A percentile compares a stretch with the other conserved stretches of the same genome.
Conservation (phyloP, 2,329 filamentous ascomycete species). For the Talaromyces sp. region DNA sequence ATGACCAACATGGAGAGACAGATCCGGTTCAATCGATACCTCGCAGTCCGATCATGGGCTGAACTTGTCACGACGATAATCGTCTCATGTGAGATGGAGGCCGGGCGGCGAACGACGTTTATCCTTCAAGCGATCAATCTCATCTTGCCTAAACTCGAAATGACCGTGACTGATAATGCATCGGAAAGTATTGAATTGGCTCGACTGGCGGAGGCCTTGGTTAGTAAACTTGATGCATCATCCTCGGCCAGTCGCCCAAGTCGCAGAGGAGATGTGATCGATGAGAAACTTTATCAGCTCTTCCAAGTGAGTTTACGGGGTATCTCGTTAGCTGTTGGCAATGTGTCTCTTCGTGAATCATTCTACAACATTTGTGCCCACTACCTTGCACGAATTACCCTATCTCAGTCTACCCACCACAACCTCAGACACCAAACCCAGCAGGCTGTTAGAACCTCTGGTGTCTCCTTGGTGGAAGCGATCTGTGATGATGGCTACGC, state of each 20-base stretch:
- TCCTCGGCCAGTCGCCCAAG: constrained; percentile 37
- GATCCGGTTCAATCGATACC: constrained; percentile 48
- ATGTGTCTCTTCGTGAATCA: constrained; percentile 68
- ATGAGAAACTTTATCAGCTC: constrained; percentile 84
- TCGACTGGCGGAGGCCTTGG: constrained; percentile 66
- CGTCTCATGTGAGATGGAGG: constrained; percentile 74
- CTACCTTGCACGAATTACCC: constrained; percentile 66
- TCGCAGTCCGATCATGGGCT: constrained; percentile 76
- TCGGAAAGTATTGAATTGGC: constrained; percentile 71
- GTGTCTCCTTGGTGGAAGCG: constrained; percentile 76
- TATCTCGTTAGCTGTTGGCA: constrained; percentile 68
- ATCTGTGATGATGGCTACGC: constrained; percentile 91
- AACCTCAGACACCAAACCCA: constrained; percentile 49
- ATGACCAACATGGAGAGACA: constrained; percentile 37
- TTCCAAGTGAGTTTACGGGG: constrained; percentile 83
- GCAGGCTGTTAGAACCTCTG: constrained; percentile 71
- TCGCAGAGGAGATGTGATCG: constrained; percentile 63
- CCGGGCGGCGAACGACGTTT: constrained; percentile 67
- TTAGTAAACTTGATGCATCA: constrained; percentile 37
- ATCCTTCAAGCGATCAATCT: constrained; percentile 82
- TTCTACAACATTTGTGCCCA: constrained; percentile 91
- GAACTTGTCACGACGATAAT: constrained; percentile 80
- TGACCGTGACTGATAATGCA: constrained; percentile 64
- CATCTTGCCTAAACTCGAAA: constrained; percentile 81
- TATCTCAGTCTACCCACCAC: constrained; percentile 44